Evolutionary conservation across 331 rosid genomes (phyloP), one percentile per base, ranked within the genome.

Genomic region (Telfairia occidentalis): DNA sequence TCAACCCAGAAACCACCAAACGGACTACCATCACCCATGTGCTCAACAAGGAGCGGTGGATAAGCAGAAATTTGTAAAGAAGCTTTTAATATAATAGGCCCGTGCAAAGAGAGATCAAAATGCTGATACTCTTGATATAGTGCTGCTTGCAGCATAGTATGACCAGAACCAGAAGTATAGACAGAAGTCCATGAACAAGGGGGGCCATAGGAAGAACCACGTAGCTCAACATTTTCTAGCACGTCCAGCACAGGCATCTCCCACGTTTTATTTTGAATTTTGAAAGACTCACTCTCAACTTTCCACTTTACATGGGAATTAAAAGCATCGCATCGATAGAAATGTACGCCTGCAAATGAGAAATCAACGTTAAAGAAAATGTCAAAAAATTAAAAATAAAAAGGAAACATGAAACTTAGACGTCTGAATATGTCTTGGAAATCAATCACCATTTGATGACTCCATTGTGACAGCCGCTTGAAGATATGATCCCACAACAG

Each of bases 1-100:
- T 89, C 90, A 79, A 83, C 83, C 92, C 89, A 89, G 83, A 89
- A 94, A 72, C 98, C 98, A 79, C 97, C 98, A 85, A 82, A 94
- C 80, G 75, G 86, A 86, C 77, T 94, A 73, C 98, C 98, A 50
- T 94, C 95, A 79, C 90, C 82, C 9, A 89, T 90, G 81, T 89
- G 95, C 66, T 18, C 19, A 53, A 84, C 84, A 57, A 19, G 35
- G 78, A 94, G 91, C 28, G 96, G 98, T 79, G 77, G 85, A 81
- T 86, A 91, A 13, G 98, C 98, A 24, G 77, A 90, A 76, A 94
- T 59, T 54, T 71, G 85, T 69, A 80, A 83, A 83, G 95, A 89
- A 71, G 92, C 88, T 83, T 89, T 89, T 75, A 91, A 85, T 74
- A 86, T 89, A 86, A 80, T 74, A 55, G 96, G 83, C 70, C 89